phyloP scores from a whole-genome alignment of 2,329 filamentous ascomycete species.

The Aurifilum marmelostoma region DNA sequence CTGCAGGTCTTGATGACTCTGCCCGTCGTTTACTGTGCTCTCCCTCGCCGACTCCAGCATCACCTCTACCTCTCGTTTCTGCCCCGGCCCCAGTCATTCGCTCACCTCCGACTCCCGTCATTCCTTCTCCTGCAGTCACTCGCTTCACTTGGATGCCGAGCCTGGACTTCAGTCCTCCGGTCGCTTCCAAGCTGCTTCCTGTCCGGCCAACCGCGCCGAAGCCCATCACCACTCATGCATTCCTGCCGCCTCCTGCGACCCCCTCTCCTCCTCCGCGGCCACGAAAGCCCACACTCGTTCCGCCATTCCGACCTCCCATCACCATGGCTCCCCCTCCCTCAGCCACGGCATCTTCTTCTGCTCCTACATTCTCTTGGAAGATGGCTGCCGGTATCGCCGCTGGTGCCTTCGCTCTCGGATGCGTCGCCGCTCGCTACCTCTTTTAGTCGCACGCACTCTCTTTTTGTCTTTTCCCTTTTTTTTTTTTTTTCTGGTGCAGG shows the following conservation, averaged over 20 bases:
- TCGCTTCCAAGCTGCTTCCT: background rate
- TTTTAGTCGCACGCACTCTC: conserved; percentile 7
- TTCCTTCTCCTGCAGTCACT: background rate
- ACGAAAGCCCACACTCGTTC: conserved; percentile 20
- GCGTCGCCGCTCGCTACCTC: conserved; percentile 26
- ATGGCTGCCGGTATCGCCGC: conserved; percentile 20
- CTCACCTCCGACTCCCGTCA: background rate
- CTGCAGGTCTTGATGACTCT: background rate
- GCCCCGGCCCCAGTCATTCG: conserved; percentile 1
- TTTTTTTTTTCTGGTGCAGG: background rate
- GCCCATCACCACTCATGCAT: background rate
- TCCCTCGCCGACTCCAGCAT: background rate
- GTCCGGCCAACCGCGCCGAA: background rate
- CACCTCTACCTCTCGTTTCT: background rate
- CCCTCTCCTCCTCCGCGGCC: conserved; percentile 2
- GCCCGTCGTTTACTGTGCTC: background rate
- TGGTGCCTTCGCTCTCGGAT: conserved; percentile 23
- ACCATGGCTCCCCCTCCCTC: conserved; percentile 8
- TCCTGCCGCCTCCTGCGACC: background rate
- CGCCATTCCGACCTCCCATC: background rate
- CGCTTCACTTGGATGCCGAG: background rate
- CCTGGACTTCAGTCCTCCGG: conserved; percentile 4
- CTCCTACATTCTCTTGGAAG: conserved; percentile 21
- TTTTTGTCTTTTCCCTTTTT: background rate
- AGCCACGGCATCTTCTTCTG: background rate